phyloP scores from a whole-genome alignment of 2,329 filamentous ascomycete species.

The Sclerotinia trifoliorum region DNA sequence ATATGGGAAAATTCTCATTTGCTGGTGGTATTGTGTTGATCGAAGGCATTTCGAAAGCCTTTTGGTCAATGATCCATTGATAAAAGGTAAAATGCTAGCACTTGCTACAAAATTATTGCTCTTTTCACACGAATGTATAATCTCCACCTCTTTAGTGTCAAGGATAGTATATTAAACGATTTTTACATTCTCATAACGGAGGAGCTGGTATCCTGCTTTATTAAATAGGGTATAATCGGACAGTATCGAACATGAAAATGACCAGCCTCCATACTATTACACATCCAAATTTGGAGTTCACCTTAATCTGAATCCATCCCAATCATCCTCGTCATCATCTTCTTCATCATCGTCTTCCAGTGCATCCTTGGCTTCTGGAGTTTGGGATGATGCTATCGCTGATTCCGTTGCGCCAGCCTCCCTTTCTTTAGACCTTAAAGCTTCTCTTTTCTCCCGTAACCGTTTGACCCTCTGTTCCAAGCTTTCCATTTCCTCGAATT shows the following conservation, averaged over 20 bases:
- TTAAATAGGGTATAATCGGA: constrained; percentile 10
- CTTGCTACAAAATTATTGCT: background rate
- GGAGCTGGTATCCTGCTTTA: background rate
- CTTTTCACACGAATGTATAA: background rate
- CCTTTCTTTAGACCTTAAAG: constrained; percentile 49
- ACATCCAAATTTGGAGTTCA: background rate
- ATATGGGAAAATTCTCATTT: background rate
- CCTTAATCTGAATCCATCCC: constrained; percentile 27
- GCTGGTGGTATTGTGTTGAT: background rate
- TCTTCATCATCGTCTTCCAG: constrained; percentile 24
- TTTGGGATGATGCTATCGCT: background rate
- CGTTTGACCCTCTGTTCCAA: constrained; percentile 69
- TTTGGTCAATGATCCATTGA: background rate
- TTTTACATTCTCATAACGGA: background rate
- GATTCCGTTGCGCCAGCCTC: background rate
- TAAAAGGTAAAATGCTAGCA: background rate
- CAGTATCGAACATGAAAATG: background rate
- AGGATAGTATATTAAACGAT: background rate
- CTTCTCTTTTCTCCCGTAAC: constrained; percentile 70
- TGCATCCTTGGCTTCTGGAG: background rate
- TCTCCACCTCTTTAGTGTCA: background rate
- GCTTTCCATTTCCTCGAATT: constrained; percentile 81
- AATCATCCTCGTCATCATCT: constrained; percentile 27
- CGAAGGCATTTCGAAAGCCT: background rate
- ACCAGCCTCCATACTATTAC: background rate